A percentile compares a stretch with the other conserved stretches of the same genome.
Conservation (phyloP, 139 green algal genomes). For the Medakamo hakoo region DNA sequence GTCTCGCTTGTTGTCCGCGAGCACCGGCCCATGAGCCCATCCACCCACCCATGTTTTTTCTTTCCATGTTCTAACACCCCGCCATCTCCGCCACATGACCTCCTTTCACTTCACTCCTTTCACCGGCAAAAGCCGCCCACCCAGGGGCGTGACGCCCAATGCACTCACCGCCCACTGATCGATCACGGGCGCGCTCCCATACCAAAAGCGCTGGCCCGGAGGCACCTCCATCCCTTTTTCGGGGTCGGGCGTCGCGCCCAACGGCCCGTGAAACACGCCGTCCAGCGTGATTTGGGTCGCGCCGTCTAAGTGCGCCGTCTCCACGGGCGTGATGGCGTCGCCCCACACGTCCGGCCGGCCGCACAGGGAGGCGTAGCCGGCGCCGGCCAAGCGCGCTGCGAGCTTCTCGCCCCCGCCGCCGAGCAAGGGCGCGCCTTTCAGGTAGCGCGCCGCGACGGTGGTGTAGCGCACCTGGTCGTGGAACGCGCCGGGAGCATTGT, state of each 20-base stretch:
- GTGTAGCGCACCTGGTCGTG: constrained; percentile 61
- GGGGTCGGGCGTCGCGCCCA: background rate
- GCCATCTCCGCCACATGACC: no score
- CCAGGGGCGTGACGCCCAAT: no score
- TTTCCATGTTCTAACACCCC: no score
- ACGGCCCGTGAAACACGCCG: constrained; percentile 12
- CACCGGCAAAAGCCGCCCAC: no score
- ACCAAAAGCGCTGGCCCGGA: background rate
- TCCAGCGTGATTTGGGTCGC: constrained; percentile 19
- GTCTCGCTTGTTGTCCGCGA: no score
- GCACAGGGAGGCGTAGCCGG: constrained; percentile 73
- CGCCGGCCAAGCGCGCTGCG: constrained; percentile 36
- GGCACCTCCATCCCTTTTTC: no score
- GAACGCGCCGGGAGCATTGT: constrained; percentile 37
- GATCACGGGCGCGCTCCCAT: background rate
- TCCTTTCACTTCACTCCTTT: no score
- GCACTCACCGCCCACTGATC: background rate
- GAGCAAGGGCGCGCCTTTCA: constrained; percentile 35
- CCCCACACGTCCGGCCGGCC: constrained; percentile 49
- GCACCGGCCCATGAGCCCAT: no score
- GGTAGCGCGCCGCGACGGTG: constrained; percentile 61
- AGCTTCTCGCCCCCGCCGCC: constrained; percentile 15
- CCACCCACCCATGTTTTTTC: no score
- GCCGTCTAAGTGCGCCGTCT: constrained; percentile 16
- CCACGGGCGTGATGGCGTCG: constrained; percentile 63